These are phyloP conservation scores for Tuber brumale DNA, from an alignment of 495 filamentous ascomycete species.

Conservation along the genomic window DNA sequence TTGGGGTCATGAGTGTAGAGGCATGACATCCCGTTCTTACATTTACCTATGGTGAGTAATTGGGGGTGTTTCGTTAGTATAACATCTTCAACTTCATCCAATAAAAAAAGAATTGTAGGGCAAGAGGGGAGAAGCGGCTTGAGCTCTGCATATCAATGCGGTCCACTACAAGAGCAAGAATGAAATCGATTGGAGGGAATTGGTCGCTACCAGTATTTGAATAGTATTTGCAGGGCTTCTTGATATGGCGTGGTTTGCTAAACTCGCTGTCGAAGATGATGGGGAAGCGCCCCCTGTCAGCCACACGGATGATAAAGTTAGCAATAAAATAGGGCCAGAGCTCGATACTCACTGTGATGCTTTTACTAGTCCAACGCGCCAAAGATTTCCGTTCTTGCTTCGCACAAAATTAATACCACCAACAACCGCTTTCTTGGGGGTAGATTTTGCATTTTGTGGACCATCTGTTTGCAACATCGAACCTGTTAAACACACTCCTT, in stretches of 20 bases:
- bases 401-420: constrained; percentile 81
- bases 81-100: constrained; percentile 28
- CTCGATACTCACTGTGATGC: constrained; percentile 55
- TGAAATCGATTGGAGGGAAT: constrained; percentile 41
- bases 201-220: constrained; percentile 77
- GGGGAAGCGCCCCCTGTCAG: constrained; percentile 16
- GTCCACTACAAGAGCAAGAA: constrained; percentile 33
- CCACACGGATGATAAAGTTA: constrained; percentile 33
- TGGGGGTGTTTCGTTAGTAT: constrained; percentile 33
- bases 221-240: constrained; percentile 81
- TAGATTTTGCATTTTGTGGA: constrained; percentile 57
- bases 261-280: constrained; percentile 19
- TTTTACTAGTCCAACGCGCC: constrained; percentile 64
- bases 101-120: constrained; percentile 22
- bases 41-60: constrained; percentile 39
- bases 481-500: constrained; percentile 28
- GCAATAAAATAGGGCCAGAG: constrained; percentile 13
- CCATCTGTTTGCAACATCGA: constrained; percentile 49
- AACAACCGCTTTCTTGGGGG: constrained; percentile 70
- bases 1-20: constrained; percentile 76
- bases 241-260: constrained; percentile 47
- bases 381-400: constrained; percentile 86
- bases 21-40: constrained; percentile 50
- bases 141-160: constrained; percentile 33
- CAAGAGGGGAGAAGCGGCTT: constrained; percentile 27